phyloP scores from a whole-genome alignment of 352 stramenopile genomes.

The Phytophthora sansomeana region DNA sequence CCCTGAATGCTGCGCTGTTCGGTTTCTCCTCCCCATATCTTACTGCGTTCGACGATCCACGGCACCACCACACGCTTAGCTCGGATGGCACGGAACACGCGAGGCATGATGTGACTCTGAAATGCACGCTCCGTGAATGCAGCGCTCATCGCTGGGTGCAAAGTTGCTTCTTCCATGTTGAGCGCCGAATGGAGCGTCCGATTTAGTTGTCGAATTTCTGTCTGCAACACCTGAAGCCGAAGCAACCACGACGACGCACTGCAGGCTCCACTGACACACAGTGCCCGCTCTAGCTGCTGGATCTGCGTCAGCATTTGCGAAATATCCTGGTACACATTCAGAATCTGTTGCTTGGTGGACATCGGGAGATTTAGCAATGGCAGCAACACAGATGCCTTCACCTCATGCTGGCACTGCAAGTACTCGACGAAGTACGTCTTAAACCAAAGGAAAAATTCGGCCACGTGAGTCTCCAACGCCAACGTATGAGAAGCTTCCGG shows the following conservation, averaged over 20 bases:
- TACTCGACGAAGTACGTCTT: slow-evolving; percentile 81
- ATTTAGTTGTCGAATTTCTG: slow-evolving; percentile 73
- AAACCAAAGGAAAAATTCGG: slow-evolving; percentile 83
- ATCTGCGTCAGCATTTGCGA: slow-evolving; percentile 65
- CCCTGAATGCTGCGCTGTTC: slow-evolving; percentile 75
- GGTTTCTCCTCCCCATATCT: slow-evolving; percentile 80
- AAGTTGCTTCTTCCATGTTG: slow-evolving; percentile 77
- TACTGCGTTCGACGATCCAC: slow-evolving; percentile 87
- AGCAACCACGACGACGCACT: slow-evolving; percentile 66
- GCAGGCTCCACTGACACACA: slow-evolving; percentile 52
- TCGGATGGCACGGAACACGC: slow-evolving; percentile 78
- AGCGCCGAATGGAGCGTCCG: slow-evolving; percentile 70
- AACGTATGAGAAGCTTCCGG: slow-evolving; percentile 39
- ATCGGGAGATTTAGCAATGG: slow-evolving; percentile 65
- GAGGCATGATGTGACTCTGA: slow-evolving; percentile 76
- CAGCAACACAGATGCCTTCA: slow-evolving; percentile 70
- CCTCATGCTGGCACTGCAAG: slow-evolving; percentile 66
- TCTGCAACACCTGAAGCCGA: slow-evolving; percentile 70
- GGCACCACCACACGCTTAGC: slow-evolving; percentile 84
- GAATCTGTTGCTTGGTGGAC: slow-evolving; percentile 64
- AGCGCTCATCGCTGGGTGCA: slow-evolving; percentile 63
- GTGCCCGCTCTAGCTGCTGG: slow-evolving; percentile 55
- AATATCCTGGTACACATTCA: slow-evolving; percentile 74
- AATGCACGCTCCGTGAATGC: slow-evolving; percentile 84
- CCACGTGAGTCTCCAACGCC: slow-evolving; percentile 54